Base-by-base conservation (phyloP, 352 stramenopile species). In the Phytophthora aleatoria region DNA sequence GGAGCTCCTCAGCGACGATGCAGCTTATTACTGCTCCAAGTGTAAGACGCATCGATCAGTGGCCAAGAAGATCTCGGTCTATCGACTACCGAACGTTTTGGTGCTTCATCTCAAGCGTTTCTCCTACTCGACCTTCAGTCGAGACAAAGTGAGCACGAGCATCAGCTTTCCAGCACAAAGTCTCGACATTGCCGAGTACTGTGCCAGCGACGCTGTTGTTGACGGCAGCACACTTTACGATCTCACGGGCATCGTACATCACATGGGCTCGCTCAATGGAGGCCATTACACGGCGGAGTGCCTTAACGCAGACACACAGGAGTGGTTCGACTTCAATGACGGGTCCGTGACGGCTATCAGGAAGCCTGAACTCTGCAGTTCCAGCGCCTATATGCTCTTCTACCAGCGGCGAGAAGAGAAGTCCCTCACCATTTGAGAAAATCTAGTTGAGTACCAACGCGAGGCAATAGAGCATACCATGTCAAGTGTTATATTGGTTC, bases 41-140 rank as follows among this genome's bases (percentile, higher is more conserved):
- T 92, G 83, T 67, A 92, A 93, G 43, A 81, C 77, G 0, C 84
- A 92, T 59, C 79, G 82, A 30, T 76, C 76, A 3, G 83, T 85
- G 41, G 63, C 74, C 41, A 94, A 94, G 67, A 87, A 87, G 52
- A 92, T 94, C 43, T 85, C 77, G 48, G 63, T 94, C 35, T 91
- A 93, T 54, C 78, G 85, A 10, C 64, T 89, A 5, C 91, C 91
- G 7, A 70, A 85, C n/a, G 76, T 97, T 30, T 77, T 97, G 35
- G 82, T 97, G 28, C 36, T 97, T 27, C 91, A 97, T 59, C 77
- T 97, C 35, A 97, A 97, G 71, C 86, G 91, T 1, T 97, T 97
- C 47, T 84, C 78, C 35, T 94, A 84, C 66, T 95, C 81, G 16
- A 89, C 73, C 2, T 85, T 88, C 50, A 91, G 82, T 50, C 70